Percentiles rank a stretch among this genome's conserved stretches.
phyloP scores from a whole-genome alignment of 306 rosid genomes.

The Rosa rugosa region DNA sequence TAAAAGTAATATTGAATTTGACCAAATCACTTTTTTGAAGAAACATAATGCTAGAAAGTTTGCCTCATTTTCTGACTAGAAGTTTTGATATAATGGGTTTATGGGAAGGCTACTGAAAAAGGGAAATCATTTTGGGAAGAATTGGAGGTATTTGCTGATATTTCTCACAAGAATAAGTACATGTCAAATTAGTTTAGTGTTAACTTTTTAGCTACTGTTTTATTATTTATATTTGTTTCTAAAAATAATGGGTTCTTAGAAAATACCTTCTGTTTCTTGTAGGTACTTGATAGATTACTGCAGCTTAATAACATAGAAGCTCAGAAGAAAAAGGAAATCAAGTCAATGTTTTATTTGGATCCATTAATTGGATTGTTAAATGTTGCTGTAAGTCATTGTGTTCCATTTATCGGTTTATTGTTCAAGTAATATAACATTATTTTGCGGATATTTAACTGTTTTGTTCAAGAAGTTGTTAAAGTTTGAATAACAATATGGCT shows the following conservation, averaged over 20 bases:
- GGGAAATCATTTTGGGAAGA: not conserved
- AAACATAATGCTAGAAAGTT: not conserved
- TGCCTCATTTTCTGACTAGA: not conserved
- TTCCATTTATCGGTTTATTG: not conserved
- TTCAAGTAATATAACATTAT: not conserved
- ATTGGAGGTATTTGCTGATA: not conserved
- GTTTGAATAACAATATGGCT: not conserved
- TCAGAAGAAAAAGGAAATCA: slow-evolving; percentile 24
- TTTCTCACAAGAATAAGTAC: not conserved
- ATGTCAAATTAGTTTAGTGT: not conserved
- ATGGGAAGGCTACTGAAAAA: not conserved
- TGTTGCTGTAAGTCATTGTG: slow-evolving; percentile 68
- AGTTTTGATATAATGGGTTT: not conserved
- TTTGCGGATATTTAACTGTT: not conserved
- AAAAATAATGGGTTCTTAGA: slow-evolving; percentile 16
- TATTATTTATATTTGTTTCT: not conserved
- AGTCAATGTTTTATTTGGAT: slow-evolving; percentile 35
- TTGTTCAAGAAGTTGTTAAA: not conserved
- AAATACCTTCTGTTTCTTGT: slow-evolving; percentile 27
- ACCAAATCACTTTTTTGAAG: not conserved
- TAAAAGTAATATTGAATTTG: not conserved
- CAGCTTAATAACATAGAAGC: slow-evolving; percentile 36
- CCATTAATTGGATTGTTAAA: slow-evolving; percentile 77
- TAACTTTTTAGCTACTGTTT: not conserved
- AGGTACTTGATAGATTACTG: slow-evolving; percentile 78